Percentiles rank a stretch among this genome's conserved stretches.
Evolutionary conservation across 805 yeast species (phyloP).

Genomic region (Teunomyces tritomae): DNA sequence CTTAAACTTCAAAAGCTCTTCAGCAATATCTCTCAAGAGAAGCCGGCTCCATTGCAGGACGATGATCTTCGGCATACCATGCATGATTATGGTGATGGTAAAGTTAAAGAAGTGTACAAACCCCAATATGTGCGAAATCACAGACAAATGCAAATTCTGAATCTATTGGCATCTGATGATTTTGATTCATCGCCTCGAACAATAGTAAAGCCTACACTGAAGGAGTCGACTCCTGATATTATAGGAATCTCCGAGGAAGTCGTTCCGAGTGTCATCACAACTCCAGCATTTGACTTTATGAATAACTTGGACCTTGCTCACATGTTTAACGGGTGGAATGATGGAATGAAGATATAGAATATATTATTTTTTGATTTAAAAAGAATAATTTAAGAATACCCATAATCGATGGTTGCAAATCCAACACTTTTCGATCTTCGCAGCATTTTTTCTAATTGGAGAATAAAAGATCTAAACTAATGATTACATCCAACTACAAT

Average conservation of each 20-base stretch:
- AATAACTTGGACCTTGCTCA: slow-evolving; percentile 16
- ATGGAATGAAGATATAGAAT: slow-evolving; percentile 6
- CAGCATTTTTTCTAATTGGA: no score
- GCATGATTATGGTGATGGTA: slow-evolving; percentile 31
- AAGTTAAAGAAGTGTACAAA: slow-evolving; percentile 20
- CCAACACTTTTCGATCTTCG: neutral
- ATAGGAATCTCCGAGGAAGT: neutral
- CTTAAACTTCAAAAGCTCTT: slow-evolving; percentile 22
- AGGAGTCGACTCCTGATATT: neutral
- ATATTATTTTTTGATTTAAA: neutral
- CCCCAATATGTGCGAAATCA: slow-evolving; percentile 8
- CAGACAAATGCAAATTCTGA: slow-evolving; percentile 15
- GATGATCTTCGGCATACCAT: slow-evolving; percentile 22
- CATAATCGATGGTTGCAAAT: neutral
- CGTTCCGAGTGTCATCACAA: slow-evolving; percentile 2
- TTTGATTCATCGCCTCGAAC: neutral
- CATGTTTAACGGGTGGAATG: slow-evolving; percentile 18
- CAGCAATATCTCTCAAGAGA: slow-evolving; percentile 10
- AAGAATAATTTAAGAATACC: no score
- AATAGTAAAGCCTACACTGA: neutral
- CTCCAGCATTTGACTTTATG: slow-evolving; percentile 17
- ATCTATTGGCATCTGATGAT: slow-evolving; percentile 8
- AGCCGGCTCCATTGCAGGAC: slow-evolving; percentile 14
- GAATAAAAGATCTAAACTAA: no score
- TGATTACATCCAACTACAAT: no score